Conservation (phyloP, 163 green algal genomes). For the Chlorella variabilis region DNA sequence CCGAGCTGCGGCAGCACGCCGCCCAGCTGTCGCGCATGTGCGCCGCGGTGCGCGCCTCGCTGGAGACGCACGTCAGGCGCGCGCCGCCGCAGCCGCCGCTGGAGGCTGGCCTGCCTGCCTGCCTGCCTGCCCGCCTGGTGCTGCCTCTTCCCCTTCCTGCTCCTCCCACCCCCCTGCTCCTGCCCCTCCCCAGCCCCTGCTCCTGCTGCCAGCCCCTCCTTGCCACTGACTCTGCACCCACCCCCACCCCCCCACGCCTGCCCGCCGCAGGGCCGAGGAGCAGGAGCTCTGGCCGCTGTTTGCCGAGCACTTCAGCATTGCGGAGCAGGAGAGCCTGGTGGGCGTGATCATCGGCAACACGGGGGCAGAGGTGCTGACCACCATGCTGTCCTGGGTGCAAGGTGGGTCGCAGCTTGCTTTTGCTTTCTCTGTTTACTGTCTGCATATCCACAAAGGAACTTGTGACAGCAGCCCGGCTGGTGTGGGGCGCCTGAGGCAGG, state of each 20-base stretch:
- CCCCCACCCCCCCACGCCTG: not conserved
- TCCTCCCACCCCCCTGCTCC: not conserved
- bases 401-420: too few relatives aligned
- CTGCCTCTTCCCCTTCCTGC: too few relatives aligned
- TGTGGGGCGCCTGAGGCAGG: too few relatives aligned
- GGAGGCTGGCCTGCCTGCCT: not conserved
- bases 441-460: too few relatives aligned
- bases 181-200: not conserved
- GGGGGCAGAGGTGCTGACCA: constrained; percentile 93
- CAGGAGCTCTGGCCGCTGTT: constrained; percentile 98
- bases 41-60: constrained; percentile 81
- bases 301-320: constrained; percentile 91
- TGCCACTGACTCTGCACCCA: not conserved
- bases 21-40: constrained; percentile 83
- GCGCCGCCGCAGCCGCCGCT: not conserved
- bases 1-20: constrained; percentile 41
- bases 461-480: too few relatives aligned
- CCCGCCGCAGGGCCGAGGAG: constrained; percentile 77
- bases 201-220: not conserved
- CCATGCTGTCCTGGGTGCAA: constrained; percentile 86
- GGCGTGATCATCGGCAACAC: constrained; percentile 93
- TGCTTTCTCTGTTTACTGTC: too few relatives aligned
- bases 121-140: not conserved
- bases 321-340: constrained; percentile 95
- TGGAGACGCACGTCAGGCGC: constrained; percentile 87